phyloP scores from a whole-genome alignment of 2,329 filamentous ascomycete species.

The Paracoccidioides lutzii region DNA sequence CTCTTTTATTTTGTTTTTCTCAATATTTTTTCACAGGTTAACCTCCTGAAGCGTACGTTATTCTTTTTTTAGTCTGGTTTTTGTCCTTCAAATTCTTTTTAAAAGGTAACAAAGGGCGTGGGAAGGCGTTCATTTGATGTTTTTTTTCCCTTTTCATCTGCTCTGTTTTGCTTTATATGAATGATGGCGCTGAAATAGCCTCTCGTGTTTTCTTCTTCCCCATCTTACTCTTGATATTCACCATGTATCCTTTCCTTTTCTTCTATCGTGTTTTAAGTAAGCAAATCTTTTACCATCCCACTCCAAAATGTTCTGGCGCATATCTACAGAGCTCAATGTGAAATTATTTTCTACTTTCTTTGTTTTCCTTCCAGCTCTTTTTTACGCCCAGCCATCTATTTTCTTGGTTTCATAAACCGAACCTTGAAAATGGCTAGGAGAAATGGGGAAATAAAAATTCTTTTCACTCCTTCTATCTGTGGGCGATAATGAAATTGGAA shows the following conservation, averaged over 20 bases:
- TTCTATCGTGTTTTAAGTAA: too few relatives aligned
- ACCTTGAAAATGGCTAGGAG: too few relatives aligned
- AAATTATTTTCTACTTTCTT: too few relatives aligned
- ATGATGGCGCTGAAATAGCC: background rate
- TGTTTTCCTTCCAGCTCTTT: too few relatives aligned
- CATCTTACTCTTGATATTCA: background rate
- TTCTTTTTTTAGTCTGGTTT: background rate
- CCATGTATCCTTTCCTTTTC: background rate
- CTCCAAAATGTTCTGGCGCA: too few relatives aligned
- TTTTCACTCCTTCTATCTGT: too few relatives aligned
- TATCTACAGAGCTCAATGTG: too few relatives aligned
- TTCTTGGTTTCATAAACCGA: too few relatives aligned
- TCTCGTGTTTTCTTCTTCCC: background rate
- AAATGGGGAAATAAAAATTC: too few relatives aligned
- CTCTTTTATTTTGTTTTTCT: background rate
- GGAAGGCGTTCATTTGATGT: background rate
- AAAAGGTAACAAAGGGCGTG: background rate
- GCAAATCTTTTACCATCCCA: too few relatives aligned
- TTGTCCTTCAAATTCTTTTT: background rate
- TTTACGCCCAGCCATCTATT: too few relatives aligned
- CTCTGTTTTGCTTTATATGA: background rate
- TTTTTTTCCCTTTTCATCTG: background rate
- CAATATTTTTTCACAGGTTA: background rate
- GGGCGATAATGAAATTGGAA: too few relatives aligned
- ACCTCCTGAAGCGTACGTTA: background rate